phyloP scores from a whole-genome alignment of 192 early-diverging fungal genomes.

The Coemansia sp. region DNA sequence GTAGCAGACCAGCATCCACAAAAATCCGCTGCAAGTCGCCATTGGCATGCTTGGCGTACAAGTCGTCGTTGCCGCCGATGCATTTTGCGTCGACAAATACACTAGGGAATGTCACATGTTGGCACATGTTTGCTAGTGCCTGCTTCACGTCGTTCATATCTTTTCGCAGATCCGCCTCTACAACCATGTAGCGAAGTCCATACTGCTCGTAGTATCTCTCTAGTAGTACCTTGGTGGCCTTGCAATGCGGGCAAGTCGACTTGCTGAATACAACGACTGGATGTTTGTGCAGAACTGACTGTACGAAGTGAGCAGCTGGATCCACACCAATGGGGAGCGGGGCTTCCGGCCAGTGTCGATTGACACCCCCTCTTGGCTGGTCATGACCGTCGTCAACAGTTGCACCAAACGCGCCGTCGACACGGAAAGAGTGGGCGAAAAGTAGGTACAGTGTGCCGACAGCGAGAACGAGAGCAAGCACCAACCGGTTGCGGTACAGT shows the following conservation, averaged over 20 bases:
- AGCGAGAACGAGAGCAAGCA: constrained; percentile 21
- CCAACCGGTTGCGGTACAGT: constrained; percentile 31
- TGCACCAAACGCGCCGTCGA: neutral
- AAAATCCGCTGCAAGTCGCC: neutral
- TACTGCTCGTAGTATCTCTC: constrained; percentile 16
- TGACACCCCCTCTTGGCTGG: neutral
- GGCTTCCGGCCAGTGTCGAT: constrained; percentile 1
- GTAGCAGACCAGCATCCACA: neutral
- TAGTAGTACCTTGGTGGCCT: constrained; percentile 59
- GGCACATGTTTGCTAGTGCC: constrained; percentile 53
- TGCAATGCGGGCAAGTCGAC: constrained; percentile 66
- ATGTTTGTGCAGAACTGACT: constrained; percentile 19
- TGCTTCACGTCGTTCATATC: constrained; percentile 55
- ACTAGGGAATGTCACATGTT: constrained; percentile 63
- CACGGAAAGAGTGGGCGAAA: neutral
- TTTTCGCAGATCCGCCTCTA: constrained; percentile 43
- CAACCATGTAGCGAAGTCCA: constrained; percentile 47
- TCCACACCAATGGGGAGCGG: neutral
- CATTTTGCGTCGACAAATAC: constrained; percentile 65
- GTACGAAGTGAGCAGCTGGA: constrained; percentile 22
- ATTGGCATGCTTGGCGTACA: constrained; percentile 8
- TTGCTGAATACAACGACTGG: constrained; percentile 69
- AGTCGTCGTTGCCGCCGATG: constrained; percentile 54
- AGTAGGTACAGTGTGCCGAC: constrained; percentile 18
- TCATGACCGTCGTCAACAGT: neutral